Percentiles rank a stretch among this genome's conserved stretches.
Evolutionary conservation across 2,329 filamentous ascomycete species (phyloP).

Genomic region (Aspergillus latus): DNA sequence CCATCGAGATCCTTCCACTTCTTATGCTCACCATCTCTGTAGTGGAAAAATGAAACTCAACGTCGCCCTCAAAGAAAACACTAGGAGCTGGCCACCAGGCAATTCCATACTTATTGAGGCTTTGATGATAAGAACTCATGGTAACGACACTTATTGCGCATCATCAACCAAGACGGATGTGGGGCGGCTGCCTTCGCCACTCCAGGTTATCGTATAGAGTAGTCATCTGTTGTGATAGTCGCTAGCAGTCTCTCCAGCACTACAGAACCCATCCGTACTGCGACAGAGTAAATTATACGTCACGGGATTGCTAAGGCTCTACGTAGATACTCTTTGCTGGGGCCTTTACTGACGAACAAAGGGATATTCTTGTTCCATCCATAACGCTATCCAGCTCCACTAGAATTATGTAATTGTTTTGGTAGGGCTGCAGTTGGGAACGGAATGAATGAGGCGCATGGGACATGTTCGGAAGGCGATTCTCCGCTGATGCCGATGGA

Average conservation of each 20-base stretch:
- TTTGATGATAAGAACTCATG: no score
- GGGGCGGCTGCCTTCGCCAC: neutral
- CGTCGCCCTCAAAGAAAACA: no score
- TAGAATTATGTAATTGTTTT: neutral
- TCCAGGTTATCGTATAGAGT: neutral
- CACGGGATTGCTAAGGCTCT: no score
- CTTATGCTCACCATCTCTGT: no score
- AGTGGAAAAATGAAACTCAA: no score
- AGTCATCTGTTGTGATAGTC: neutral
- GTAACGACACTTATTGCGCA: no score
- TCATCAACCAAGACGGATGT: neutral
- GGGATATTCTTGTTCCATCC: neutral
- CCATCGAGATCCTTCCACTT: no score
- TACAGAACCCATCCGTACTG: no score
- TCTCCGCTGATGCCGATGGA: neutral
- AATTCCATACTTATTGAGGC: no score
- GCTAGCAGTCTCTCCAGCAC: neutral
- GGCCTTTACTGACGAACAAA: neutral
- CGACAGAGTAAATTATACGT: no score
- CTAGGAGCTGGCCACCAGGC: no score
- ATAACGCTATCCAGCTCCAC: neutral
- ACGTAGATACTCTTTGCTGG: neutral
- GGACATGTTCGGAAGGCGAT: neutral
- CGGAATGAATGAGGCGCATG: neutral
- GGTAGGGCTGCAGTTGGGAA: neutral